Evolutionary conservation across 1,284 basidiomycete genomes (phyloP).

Genomic region (Malassezia equina): DNA sequence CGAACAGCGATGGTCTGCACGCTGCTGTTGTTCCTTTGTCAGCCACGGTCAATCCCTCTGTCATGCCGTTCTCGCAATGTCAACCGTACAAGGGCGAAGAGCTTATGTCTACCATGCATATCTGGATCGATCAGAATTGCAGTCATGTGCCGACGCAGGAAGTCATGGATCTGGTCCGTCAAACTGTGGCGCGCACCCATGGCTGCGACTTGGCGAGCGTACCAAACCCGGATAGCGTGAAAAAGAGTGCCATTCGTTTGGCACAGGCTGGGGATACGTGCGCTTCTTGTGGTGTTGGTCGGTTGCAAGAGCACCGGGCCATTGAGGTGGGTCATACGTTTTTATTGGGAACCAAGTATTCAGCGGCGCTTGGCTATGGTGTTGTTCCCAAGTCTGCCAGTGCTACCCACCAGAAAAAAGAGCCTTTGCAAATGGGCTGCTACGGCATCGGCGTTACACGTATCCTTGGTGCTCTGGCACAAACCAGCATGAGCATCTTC

Average conservation of each 20-base stretch:
- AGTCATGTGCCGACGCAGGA: neutral
- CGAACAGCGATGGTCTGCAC: neutral
- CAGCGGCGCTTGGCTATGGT: constrained; percentile 31
- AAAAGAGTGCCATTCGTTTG: neutral
- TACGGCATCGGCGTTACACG: constrained; percentile 49
- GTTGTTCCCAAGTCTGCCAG: constrained; percentile 14
- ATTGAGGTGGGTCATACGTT: constrained; percentile 50
- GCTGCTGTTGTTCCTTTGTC: neutral
- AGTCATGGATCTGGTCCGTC: neutral
- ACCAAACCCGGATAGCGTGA: neutral
- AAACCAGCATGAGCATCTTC: constrained; percentile 16
- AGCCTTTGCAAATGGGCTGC: constrained; percentile 49
- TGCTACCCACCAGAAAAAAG: neutral
- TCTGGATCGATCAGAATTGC: neutral
- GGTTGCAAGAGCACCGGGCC: constrained; percentile 26
- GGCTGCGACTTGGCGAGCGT: neutral
- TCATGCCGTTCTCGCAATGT: neutral
- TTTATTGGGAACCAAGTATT: constrained; percentile 46
- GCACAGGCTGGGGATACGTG: constrained; percentile 27
- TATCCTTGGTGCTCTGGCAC: constrained; percentile 45
- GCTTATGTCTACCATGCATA: neutral
- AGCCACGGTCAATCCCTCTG: neutral
- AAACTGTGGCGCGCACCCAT: neutral
- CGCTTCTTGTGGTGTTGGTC: constrained; percentile 21
- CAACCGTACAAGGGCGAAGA: neutral